Evolutionary conservation across 2,329 filamentous ascomycete species (phyloP).

Genomic region (Aspergillus brasiliensis): DNA sequence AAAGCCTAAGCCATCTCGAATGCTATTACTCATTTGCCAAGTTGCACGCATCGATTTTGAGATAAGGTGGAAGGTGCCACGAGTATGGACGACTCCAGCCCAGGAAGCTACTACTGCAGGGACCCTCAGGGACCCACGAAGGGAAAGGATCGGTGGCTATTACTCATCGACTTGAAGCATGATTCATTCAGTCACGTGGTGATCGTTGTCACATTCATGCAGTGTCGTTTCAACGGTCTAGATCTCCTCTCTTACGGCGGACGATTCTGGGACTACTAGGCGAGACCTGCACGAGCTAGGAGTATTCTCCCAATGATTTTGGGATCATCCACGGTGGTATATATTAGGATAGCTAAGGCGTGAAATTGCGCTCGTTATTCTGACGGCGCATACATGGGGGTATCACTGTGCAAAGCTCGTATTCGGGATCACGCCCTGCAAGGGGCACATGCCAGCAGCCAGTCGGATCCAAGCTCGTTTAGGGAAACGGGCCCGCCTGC

Average conservation of each 20-base stretch:
- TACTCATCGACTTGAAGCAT: not conserved
- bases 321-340: not conserved
- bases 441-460: not conserved
- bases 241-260: not conserved
- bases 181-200: not conserved
- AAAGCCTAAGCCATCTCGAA: not conserved
- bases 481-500: not conserved
- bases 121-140: not conserved
- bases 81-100: not conserved
- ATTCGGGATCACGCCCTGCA: not conserved
- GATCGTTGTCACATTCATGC: not conserved
- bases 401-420: not conserved
- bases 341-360: not conserved
- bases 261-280: too few relatives aligned
- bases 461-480: not conserved
- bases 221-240: not conserved
- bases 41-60: not conserved
- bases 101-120: not conserved
- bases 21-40: not conserved
- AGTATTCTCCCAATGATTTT: too few relatives aligned
- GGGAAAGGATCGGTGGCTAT: not conserved
- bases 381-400: not conserved
- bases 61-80: not conserved
- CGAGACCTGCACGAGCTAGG: too few relatives aligned
- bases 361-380: too few relatives aligned